Conservation (phyloP, 2,329 filamentous ascomycete genomes). For the Ophiostoma ulmi region DNA sequence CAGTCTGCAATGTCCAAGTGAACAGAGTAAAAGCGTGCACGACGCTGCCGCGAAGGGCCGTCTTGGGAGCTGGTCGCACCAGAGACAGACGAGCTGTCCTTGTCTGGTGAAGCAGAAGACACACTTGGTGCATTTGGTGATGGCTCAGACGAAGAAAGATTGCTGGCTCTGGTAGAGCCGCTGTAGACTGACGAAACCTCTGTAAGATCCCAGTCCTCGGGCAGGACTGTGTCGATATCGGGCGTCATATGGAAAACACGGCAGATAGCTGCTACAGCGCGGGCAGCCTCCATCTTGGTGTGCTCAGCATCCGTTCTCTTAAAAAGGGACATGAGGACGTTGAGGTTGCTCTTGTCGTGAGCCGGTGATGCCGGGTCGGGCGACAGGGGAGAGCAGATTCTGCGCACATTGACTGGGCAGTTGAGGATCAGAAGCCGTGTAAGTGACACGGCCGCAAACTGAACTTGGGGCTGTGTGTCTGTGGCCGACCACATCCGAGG, state of each 20-base stretch:
- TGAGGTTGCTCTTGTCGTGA: conserved; percentile 35
- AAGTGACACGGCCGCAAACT: conserved; percentile 56
- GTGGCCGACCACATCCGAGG: conserved; percentile 51
- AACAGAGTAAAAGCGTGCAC: conserved; percentile 41
- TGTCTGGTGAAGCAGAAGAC: not conserved
- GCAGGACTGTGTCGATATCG: conserved; percentile 27
- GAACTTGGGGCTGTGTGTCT: conserved; percentile 49
- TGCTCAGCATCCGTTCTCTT: conserved; percentile 47
- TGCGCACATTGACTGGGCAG: conserved; percentile 48
- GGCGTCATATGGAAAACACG: conserved; percentile 48
- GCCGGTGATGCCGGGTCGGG: conserved; percentile 37
- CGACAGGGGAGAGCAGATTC: conserved; percentile 42
- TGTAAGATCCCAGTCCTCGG: conserved; percentile 36
- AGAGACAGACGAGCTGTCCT: not conserved
- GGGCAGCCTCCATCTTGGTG: conserved; percentile 55
- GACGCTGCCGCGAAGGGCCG: not conserved
- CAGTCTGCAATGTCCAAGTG: conserved; percentile 41
- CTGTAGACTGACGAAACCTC: conserved; percentile 26
- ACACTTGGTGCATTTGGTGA: not conserved
- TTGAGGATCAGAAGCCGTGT: conserved; percentile 52
- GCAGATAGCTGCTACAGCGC: conserved; percentile 49
- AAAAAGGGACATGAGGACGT: conserved; percentile 40
- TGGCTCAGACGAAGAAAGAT: conserved; percentile 7
- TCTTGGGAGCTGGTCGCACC: not conserved
- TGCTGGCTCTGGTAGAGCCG: conserved; percentile 19